These are phyloP conservation scores for Lactarius hatsudake DNA, from an alignment of 768 basidiomycete genomes.

Conservation along the genomic window DNA sequence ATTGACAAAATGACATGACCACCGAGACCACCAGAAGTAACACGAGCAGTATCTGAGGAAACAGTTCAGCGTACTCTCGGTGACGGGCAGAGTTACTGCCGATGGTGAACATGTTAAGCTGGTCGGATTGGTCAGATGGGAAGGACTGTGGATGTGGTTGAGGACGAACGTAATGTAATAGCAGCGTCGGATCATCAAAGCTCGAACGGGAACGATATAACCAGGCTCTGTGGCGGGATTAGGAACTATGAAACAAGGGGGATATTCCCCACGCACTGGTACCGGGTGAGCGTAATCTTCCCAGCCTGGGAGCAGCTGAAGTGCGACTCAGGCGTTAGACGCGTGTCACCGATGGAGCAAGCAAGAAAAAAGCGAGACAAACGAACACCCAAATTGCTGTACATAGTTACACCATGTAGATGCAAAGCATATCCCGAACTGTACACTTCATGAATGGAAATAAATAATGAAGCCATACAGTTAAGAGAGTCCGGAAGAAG, in stretches of 20 bases:
- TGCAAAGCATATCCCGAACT: conserved; percentile 1
- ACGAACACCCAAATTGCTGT: background rate
- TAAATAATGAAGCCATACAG: background rate
- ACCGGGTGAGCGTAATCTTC: background rate
- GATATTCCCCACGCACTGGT: background rate
- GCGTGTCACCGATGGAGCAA: background rate
- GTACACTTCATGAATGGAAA: background rate
- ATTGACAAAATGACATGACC: background rate
- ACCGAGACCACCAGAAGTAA: conserved; percentile 5
- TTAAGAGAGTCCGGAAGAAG: background rate
- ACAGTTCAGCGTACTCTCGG: background rate
- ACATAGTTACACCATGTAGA: background rate
- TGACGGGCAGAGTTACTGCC: background rate
- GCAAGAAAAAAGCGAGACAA: background rate
- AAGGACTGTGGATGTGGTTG: background rate
- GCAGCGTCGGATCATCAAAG: conserved; percentile 16
- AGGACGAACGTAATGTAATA: conserved; percentile 16
- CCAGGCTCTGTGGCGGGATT: background rate
- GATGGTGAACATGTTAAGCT: conserved; percentile 7
- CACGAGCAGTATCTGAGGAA: conserved; percentile 2
- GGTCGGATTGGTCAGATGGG: background rate
- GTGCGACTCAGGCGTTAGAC: background rate
- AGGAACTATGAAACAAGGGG: background rate
- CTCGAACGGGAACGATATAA: conserved; percentile 12
- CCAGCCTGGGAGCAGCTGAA: background rate